Evolutionary conservation across 306 rosid species (phyloP).

Genomic region (Glycine soja): DNA sequence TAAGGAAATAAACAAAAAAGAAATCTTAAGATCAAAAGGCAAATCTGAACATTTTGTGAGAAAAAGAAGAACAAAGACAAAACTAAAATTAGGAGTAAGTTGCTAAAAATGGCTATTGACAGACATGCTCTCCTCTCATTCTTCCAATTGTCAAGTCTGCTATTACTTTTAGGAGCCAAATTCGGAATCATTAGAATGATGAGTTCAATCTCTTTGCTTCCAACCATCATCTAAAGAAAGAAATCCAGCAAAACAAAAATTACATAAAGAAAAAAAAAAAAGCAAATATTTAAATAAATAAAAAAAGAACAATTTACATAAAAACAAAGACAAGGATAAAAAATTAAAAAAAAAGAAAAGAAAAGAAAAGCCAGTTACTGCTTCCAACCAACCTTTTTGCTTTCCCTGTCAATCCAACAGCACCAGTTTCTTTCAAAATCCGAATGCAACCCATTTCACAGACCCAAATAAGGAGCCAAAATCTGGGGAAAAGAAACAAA

Average conservation of each 20-base stretch:
- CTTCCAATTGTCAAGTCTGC: conserved; percentile 70
- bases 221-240: conserved; percentile 50
- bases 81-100: conserved; percentile 49
- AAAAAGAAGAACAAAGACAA: not conserved
- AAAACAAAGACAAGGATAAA: conserved; percentile 20
- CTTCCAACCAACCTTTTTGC: conserved; percentile 64
- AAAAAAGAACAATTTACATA: not conserved
- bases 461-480: conserved; percentile 48
- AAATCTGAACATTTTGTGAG: conserved; percentile 1
- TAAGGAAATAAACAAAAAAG: not conserved
- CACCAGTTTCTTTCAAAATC: conserved; percentile 55
- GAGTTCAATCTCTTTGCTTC: conserved; percentile 62
- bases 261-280: conserved; percentile 5
- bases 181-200: conserved; percentile 62
- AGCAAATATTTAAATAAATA: not conserved
- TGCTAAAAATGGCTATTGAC: conserved; percentile 62
- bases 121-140: conserved; percentile 48
- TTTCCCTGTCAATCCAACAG: conserved; percentile 73
- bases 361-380: conserved; percentile 52
- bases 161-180: conserved; percentile 79
- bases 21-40: not conserved
- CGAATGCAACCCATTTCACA: conserved; percentile 54
- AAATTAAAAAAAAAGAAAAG: conserved; percentile 16
- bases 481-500: conserved; percentile 48
- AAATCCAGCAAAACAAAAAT: conserved; percentile 39